A percentile compares a stretch with the other conserved stretches of the same genome.
phyloP scores from a whole-genome alignment of 2,329 filamentous ascomycete species.

The Trichoderma harzianum region DNA sequence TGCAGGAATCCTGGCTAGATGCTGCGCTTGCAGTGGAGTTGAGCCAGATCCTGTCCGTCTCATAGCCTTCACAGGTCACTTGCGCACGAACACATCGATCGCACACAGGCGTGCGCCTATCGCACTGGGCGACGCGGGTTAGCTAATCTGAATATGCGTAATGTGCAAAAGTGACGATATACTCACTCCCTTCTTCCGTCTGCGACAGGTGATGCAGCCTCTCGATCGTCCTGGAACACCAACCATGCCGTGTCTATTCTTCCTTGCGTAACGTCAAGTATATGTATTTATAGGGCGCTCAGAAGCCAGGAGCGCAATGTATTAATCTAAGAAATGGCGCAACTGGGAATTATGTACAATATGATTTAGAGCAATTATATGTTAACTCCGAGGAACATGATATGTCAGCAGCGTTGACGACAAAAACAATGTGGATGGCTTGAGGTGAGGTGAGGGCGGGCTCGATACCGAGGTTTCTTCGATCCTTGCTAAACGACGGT shows the following conservation, averaged over 20 bases:
- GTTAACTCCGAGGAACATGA: not conserved
- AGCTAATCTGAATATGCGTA: not conserved
- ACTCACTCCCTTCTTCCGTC: constrained; percentile 19
- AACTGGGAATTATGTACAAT: not conserved
- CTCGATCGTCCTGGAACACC: constrained; percentile 18
- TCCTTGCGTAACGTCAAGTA: not conserved
- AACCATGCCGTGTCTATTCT: constrained; percentile 10
- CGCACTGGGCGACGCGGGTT: not conserved
- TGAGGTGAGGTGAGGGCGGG: not conserved
- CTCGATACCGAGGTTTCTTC: not conserved
- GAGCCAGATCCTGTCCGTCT: constrained; percentile 3
- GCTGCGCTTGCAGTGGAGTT: not conserved
- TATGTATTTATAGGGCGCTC: not conserved
- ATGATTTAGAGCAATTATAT: not conserved
- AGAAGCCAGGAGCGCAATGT: not conserved
- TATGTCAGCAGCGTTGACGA: not conserved
- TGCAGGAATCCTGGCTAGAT: not conserved
- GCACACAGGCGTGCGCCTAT: not conserved
- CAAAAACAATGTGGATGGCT: not conserved
- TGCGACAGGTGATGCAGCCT: constrained; percentile 19
- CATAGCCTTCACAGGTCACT: constrained; percentile 4
- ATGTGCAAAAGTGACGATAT: not conserved
- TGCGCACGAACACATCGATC: not conserved
- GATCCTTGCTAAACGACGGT: not conserved
- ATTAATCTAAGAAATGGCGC: not conserved